Conservation (phyloP, 257 asterid genomes). For the Primulina huaijiensis region DNA sequence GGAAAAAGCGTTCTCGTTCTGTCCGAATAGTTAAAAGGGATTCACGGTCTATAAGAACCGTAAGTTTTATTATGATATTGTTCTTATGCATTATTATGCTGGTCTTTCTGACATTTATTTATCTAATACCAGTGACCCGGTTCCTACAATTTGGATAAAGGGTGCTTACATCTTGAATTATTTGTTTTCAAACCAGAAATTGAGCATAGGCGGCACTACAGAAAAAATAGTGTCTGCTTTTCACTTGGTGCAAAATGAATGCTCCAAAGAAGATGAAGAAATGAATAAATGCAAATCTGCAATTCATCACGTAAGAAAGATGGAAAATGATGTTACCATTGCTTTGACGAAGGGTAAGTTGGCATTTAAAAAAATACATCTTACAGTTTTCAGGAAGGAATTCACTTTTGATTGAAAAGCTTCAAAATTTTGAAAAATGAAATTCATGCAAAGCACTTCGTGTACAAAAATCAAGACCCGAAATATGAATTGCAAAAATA, state of each 20-base stretch:
- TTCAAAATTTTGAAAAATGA: not conserved
- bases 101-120: slow-evolving; percentile 5
- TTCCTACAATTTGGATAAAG: not conserved
- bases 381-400: not conserved
- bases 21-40: slow-evolving; percentile 79
- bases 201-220: slow-evolving; percentile 76
- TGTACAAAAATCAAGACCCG: not conserved
- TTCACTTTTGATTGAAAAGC: not conserved
- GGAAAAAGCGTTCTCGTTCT: slow-evolving; percentile 73
- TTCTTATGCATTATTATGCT: slow-evolving; percentile 14
- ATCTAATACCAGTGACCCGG: slow-evolving; percentile 19
- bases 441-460: not conserved
- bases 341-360: slow-evolving; percentile 61
- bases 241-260: slow-evolving; percentile 61
- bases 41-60: slow-evolving; percentile 78
- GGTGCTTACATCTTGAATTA: slow-evolving; percentile 18
- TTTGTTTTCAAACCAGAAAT: slow-evolving; percentile 54
- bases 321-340: slow-evolving; percentile 67
- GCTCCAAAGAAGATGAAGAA: slow-evolving; percentile 68
- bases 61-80: slow-evolving; percentile 28
- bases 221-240: slow-evolving; percentile 88
- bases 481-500: not conserved
- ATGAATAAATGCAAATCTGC: slow-evolving; percentile 73
- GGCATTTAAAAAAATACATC: not conserved
- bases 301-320: slow-evolving; percentile 61